Conservation (phyloP, 2,329 filamentous ascomycete species). For the Neofusicoccum sp. region DNA sequence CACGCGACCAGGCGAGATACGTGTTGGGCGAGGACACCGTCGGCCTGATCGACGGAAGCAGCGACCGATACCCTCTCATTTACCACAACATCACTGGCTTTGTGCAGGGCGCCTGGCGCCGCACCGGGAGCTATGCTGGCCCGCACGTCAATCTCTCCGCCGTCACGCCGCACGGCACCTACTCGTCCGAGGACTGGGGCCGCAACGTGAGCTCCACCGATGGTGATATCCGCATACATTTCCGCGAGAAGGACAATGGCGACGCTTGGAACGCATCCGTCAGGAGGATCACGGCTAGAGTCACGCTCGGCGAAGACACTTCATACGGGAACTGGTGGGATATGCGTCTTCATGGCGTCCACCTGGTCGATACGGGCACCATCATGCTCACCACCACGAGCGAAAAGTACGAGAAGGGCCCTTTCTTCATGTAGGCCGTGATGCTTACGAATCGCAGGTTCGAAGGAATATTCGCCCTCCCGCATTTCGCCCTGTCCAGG, state of each 20-base stretch:
- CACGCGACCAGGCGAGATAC: constrained; percentile 53
- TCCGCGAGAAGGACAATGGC: constrained; percentile 54
- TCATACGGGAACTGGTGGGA: constrained; percentile 73
- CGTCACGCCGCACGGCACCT: constrained; percentile 64
- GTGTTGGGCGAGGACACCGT: constrained; percentile 36
- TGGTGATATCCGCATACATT: constrained; percentile 67
- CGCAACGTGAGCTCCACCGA: constrained; percentile 75
- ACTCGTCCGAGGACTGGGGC: constrained; percentile 65
- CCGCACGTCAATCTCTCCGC: constrained; percentile 47
- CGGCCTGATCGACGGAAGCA: constrained; percentile 19
- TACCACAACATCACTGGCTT: constrained; percentile 79
- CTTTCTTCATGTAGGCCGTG: neutral
- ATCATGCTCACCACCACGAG: constrained; percentile 85
- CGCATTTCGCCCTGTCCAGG: constrained; percentile 69
- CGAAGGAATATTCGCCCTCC: constrained; percentile 83
- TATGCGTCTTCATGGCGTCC: constrained; percentile 76
- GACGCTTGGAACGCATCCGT: constrained; percentile 46
- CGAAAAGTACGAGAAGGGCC: constrained; percentile 63
- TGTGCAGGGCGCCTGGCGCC: constrained; percentile 73
- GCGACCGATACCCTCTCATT: constrained; percentile 1
- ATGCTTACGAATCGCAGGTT: constrained; percentile 42
- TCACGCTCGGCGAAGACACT: constrained; percentile 70
- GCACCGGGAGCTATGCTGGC: constrained; percentile 29
- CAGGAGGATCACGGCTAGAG: constrained; percentile 66
- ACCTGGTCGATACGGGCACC: constrained; percentile 78